These are phyloP conservation scores for Penicillium sp. DNA, from an alignment of 2,329 filamentous ascomycete genomes.

Conservation along the genomic window DNA sequence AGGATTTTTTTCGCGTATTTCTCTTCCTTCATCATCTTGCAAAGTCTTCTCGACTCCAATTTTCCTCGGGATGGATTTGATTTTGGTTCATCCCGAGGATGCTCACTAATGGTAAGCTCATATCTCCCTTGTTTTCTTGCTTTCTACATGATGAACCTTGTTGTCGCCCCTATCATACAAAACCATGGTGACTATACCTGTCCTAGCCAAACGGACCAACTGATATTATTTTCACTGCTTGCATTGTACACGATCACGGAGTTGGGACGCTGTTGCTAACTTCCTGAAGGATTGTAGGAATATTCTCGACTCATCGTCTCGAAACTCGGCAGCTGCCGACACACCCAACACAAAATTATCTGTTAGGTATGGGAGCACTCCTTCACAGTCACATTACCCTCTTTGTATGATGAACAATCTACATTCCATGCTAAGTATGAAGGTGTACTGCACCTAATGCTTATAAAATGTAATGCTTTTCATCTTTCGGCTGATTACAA, in stretches of 20 bases:
- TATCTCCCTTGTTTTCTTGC: conserved; percentile 7
- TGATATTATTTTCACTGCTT: conserved; percentile 36
- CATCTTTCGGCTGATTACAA: conserved; percentile 59
- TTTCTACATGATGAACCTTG: conserved; percentile 52
- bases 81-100: conserved; percentile 17
- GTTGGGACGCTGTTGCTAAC: conserved; percentile 24
- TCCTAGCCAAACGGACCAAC: conserved; percentile 59
- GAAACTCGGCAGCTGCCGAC: background rate
- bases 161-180: conserved; percentile 62
- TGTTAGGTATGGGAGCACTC: conserved; percentile 23
- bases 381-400: conserved; percentile 6
- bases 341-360: background rate
- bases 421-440: conserved; percentile 64
- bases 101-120: conserved; percentile 27
- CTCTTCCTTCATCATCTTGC: conserved; percentile 10
- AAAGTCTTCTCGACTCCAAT: conserved; percentile 6
- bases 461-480: conserved; percentile 58
- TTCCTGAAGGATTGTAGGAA: conserved; percentile 16
- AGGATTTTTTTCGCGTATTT: conserved; percentile 19
- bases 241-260: conserved; percentile 11
- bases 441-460: conserved; percentile 48
- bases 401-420: conserved; percentile 49
- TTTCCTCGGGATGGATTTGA: conserved; percentile 19
- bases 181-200: conserved; percentile 56
- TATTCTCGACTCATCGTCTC: background rate